These are phyloP conservation scores for Boehmeria nivea DNA, from an alignment of 306 rosid species.

Conservation along the genomic window DNA sequence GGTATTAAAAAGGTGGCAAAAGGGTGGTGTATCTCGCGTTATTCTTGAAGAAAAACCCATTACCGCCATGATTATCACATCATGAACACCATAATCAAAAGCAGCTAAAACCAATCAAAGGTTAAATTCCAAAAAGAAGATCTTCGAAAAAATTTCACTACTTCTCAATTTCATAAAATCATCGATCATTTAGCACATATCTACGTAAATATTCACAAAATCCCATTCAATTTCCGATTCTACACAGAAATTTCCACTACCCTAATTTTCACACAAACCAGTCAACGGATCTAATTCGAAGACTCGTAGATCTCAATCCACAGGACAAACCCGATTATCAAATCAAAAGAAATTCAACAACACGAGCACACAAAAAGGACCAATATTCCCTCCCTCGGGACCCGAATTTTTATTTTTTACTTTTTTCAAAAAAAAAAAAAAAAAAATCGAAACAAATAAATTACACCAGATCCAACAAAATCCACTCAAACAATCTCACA, in stretches of 20 bases:
- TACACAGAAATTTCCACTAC: background rate
- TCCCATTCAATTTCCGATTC: background rate
- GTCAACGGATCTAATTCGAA: constrained; percentile 32
- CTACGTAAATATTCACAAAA: background rate
- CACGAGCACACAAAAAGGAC: background rate
- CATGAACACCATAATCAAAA: background rate
- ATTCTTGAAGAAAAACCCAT: no score
- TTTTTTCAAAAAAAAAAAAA: background rate
- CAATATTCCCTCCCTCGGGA: background rate
- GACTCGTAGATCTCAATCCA: constrained; percentile 25
- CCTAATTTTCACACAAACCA: constrained; percentile 2
- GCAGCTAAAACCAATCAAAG: background rate
- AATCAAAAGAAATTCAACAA: background rate
- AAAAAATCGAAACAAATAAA: constrained; percentile 4
- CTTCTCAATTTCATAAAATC: background rate
- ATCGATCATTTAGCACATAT: background rate
- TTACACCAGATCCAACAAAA: background rate
- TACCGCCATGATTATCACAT: no score
- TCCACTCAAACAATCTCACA: background rate
- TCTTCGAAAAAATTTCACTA: background rate
- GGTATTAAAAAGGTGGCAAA: no score
- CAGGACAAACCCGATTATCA: background rate
- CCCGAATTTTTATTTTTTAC: no score
- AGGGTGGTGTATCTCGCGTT: no score
- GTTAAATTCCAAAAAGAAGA: background rate